Evolutionary conservation across 2,329 filamentous ascomycete species (phyloP).

Genomic region (Thielaviopsis musarum): DNA sequence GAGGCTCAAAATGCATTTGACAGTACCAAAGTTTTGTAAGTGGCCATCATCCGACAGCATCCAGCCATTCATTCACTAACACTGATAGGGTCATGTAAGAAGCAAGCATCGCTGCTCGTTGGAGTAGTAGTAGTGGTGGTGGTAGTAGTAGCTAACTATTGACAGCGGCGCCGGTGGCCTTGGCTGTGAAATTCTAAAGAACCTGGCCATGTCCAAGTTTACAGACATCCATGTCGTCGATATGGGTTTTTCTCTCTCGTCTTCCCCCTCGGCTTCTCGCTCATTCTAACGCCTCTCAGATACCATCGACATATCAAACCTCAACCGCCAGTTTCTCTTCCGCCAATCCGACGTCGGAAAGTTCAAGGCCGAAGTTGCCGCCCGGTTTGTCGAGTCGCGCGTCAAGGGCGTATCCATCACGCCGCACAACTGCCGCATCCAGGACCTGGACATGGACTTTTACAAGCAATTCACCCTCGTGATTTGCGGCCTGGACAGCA

Average conservation of each 20-base stretch:
- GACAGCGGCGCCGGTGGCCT: slow-evolving; percentile 76
- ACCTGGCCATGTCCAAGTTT: slow-evolving; percentile 87
- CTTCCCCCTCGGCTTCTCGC: background rate
- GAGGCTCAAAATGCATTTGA: slow-evolving; percentile 42
- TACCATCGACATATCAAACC: slow-evolving; percentile 95
- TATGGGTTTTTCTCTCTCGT: slow-evolving; percentile 52
- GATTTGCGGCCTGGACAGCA: slow-evolving; percentile 88
- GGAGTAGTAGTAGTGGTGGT: slow-evolving; percentile 8
- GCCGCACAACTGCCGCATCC: slow-evolving; percentile 83
- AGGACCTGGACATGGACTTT: slow-evolving; percentile 90
- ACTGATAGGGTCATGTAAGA: slow-evolving; percentile 33
- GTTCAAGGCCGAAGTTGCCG: slow-evolving; percentile 84
- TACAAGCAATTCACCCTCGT: slow-evolving; percentile 95
- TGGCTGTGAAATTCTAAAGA: slow-evolving; percentile 93
- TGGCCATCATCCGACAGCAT: slow-evolving; percentile 5
- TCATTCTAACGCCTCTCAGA: slow-evolving; percentile 32
- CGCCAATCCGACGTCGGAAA: slow-evolving; percentile 82
- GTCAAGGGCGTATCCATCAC: slow-evolving; percentile 88
- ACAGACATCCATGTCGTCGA: slow-evolving; percentile 97
- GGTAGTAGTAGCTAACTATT: no score
- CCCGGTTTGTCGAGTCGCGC: slow-evolving; percentile 74
- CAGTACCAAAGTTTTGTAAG: slow-evolving; percentile 59
- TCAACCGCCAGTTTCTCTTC: slow-evolving; percentile 96
- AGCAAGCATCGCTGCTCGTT: slow-evolving; percentile 9
- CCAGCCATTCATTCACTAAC: background rate